A percentile compares a stretch with the other conserved stretches of the same genome.
Evolutionary conservation across 495 filamentous ascomycete species (phyloP).

Genomic region (Talaromyces trachyspermus): DNA sequence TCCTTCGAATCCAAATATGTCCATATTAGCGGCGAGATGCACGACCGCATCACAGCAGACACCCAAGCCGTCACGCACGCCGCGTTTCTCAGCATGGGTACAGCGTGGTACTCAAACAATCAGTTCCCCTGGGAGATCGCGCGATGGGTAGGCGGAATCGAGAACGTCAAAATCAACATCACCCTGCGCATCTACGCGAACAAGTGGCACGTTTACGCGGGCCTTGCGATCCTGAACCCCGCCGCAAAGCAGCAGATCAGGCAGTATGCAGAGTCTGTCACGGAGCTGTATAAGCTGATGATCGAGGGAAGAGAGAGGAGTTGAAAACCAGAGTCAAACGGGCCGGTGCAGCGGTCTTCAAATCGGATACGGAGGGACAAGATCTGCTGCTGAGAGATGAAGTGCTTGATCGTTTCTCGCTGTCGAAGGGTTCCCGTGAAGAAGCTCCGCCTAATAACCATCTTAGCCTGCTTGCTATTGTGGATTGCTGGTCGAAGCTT

Average conservation of each 20-base stretch:
- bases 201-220: slow-evolving; percentile 99
- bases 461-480: slow-evolving; percentile 90
- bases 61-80: slow-evolving; percentile 97
- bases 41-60: slow-evolving; percentile 95
- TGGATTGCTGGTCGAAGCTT: slow-evolving; percentile 93
- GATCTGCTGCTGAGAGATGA: slow-evolving; percentile 72
- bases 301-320: slow-evolving; percentile 70
- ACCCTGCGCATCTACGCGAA: slow-evolving; percentile 94
- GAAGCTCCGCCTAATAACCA: slow-evolving; percentile 80
- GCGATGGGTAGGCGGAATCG: slow-evolving; percentile 91
- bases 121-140: slow-evolving; percentile 95
- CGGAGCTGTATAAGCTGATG: slow-evolving; percentile 94
- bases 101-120: slow-evolving; percentile 85
- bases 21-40: slow-evolving; percentile 73
- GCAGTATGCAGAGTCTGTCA: slow-evolving; percentile 88
- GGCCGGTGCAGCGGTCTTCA: slow-evolving; percentile 77
- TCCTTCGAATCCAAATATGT: slow-evolving; percentile 80
- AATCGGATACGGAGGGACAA: slow-evolving; percentile 43
- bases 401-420: slow-evolving; percentile 78
- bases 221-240: slow-evolving; percentile 92
- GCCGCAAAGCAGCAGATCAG: slow-evolving; percentile 84
- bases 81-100: slow-evolving; percentile 94
- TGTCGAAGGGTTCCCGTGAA: slow-evolving; percentile 53
- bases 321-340: slow-evolving; percentile 70
- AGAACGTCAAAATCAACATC: slow-evolving; percentile 99